Evolutionary conservation across 108 stramenopile genomes (phyloP).

Genomic region (Discostella stelligeroides): DNA sequence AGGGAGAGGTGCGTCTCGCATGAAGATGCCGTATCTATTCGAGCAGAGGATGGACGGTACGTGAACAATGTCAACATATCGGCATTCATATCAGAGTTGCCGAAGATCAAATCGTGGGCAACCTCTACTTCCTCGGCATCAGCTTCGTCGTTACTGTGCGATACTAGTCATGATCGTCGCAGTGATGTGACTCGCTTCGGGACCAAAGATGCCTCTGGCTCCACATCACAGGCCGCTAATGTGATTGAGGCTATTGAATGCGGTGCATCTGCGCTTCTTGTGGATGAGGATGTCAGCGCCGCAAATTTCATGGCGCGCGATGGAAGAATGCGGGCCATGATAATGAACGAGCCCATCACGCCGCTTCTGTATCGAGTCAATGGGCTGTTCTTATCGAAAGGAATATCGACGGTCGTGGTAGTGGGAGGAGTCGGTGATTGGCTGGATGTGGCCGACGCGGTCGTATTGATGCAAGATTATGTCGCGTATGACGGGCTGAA

Average conservation of each 20-base stretch:
- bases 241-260: slow-evolving; percentile 92
- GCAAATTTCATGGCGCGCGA: slow-evolving; percentile 97
- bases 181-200: slow-evolving; percentile 56
- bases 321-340: slow-evolving; percentile 90
- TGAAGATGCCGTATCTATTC: slow-evolving; percentile 76
- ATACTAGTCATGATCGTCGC: too few species aligned
- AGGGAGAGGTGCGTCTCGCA: slow-evolving; percentile 86
- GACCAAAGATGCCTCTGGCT: slow-evolving; percentile 89
- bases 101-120: slow-evolving; percentile 23
- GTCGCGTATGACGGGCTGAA: slow-evolving; percentile 77
- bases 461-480: slow-evolving; percentile 91
- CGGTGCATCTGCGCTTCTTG: slow-evolving; percentile 76
- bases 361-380: slow-evolving; percentile 92
- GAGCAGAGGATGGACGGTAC: slow-evolving; percentile 95
- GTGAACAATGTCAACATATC: slow-evolving; percentile 86
- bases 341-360: slow-evolving; percentile 93
- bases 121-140: slow-evolving; percentile 28
- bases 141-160: slow-evolving; percentile 38
- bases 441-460: slow-evolving; percentile 92
- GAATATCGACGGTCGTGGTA: slow-evolving; percentile 90
- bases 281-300: slow-evolving; percentile 95
- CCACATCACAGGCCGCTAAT: slow-evolving; percentile 92
- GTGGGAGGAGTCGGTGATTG: slow-evolving; percentile 98
- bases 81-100: slow-evolving; percentile 93
- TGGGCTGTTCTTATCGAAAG: slow-evolving; percentile 67